Conservation (phyloP, 495 filamentous ascomycete genomes). For the Aspergillus bertholletiae region DNA sequence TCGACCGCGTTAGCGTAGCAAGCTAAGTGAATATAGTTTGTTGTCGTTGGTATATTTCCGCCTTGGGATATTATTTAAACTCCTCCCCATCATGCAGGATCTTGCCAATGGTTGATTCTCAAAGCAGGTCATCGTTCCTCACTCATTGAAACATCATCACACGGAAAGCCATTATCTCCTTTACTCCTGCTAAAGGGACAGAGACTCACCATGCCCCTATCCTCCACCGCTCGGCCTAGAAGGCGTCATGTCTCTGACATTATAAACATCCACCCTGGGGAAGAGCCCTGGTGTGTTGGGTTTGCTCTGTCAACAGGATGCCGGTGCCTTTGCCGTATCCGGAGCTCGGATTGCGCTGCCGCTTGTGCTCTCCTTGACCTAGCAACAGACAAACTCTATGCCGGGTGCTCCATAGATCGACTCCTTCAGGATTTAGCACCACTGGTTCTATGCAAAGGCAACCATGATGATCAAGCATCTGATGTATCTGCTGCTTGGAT, state of each 20-base stretch:
- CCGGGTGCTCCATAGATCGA: slow-evolving; percentile 13
- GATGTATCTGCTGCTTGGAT: slow-evolving; percentile 14
- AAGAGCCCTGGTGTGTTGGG: slow-evolving; percentile 23
- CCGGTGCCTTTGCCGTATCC: slow-evolving; percentile 21
- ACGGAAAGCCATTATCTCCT: too few relatives aligned
- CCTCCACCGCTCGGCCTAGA: background rate
- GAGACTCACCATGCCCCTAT: background rate
- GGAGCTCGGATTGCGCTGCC: slow-evolving; percentile 7
- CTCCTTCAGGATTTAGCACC: slow-evolving; percentile 23
- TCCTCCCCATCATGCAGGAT: too few relatives aligned
- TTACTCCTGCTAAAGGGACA: too few relatives aligned
- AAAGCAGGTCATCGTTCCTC: too few relatives aligned
- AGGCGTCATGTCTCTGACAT: slow-evolving; percentile 17
- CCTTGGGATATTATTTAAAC: too few relatives aligned
- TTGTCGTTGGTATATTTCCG: too few relatives aligned
- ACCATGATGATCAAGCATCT: slow-evolving; percentile 23
- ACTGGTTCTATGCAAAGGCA: slow-evolving; percentile 21
- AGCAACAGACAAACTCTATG: slow-evolving; percentile 17
- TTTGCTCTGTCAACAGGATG: slow-evolving; percentile 20
- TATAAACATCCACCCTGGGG: slow-evolving; percentile 20
- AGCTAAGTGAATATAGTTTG: too few relatives aligned
- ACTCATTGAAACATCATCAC: too few relatives aligned
- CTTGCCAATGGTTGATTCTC: too few relatives aligned
- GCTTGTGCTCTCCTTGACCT: slow-evolving; percentile 20
- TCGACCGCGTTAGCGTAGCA: too few relatives aligned